These are phyloP conservation scores for Termitomyces sp. DNA, from an alignment of 768 basidiomycete genomes.

Conservation along the genomic window DNA sequence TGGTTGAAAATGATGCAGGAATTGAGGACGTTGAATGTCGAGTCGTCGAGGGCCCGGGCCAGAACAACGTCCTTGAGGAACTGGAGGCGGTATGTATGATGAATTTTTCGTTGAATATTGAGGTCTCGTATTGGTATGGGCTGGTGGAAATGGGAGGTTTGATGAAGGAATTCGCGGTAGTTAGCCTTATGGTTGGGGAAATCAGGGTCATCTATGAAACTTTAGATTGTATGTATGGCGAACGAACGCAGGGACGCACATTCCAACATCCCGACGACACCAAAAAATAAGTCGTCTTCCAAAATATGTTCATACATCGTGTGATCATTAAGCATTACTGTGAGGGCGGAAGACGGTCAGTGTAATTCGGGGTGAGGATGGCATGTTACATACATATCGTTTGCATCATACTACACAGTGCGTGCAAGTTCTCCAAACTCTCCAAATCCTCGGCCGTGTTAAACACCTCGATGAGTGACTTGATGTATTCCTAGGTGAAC, in stretches of 20 bases:
- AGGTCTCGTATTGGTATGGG: constrained; percentile 81
- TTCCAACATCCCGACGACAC: constrained; percentile 95
- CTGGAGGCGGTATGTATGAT: constrained; percentile 95
- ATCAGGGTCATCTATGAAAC: constrained; percentile 83
- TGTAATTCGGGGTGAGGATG: neutral
- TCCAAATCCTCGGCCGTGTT: constrained; percentile 91
- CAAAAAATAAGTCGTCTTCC: constrained; percentile 88
- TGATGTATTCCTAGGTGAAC: constrained; percentile 76
- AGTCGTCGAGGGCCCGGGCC: constrained; percentile 90
- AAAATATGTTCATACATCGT: constrained; percentile 92
- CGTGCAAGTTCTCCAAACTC: constrained; percentile 85
- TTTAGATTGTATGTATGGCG: constrained; percentile 7
- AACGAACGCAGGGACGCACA: constrained; percentile 53
- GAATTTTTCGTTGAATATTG: constrained; percentile 80
- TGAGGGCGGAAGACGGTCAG: constrained; percentile 8
- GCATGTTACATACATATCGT: constrained; percentile 65
- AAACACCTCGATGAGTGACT: constrained; percentile 79
- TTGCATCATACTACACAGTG: constrained; percentile 89
- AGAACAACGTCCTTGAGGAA: constrained; percentile 99
- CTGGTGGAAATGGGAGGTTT: constrained; percentile 83
- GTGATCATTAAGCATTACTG: constrained; percentile 95
- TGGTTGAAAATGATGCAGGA: constrained; percentile 99
- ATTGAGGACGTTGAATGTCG: constrained; percentile 95
- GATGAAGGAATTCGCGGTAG: constrained; percentile 89
- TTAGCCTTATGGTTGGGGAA: constrained; percentile 96